A percentile compares a stretch with the other conserved stretches of the same genome.
Conservation (phyloP, 2,329 filamentous ascomycete species). For the Fusarium floridanum region DNA sequence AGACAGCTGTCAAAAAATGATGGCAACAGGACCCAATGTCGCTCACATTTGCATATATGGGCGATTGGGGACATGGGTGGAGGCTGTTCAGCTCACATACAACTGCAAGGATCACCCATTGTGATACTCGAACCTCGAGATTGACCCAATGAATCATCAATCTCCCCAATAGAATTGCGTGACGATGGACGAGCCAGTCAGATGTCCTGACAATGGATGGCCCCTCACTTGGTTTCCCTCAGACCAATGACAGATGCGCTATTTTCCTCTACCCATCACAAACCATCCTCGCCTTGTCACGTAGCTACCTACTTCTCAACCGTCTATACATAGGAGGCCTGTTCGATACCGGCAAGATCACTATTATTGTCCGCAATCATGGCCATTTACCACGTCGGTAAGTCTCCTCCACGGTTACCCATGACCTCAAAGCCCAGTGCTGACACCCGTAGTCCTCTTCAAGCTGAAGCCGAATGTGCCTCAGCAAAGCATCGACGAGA, state of each 20-base stretch:
- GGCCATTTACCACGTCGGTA: background rate
- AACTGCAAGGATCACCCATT: background rate
- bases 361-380: background rate
- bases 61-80: background rate
- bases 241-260: background rate
- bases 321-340: background rate
- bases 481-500: slow-evolving; percentile 5
- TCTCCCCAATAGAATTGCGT: background rate
- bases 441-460: slow-evolving; percentile 3
- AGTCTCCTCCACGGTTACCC: background rate
- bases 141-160: background rate
- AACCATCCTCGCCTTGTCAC: background rate
- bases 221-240: background rate
- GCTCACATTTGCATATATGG: background rate
- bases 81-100: background rate
- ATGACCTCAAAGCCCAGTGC: background rate
- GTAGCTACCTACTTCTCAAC: background rate
- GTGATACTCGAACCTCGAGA: background rate
- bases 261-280: background rate
- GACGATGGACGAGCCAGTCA: background rate
- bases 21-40: background rate
- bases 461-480: slow-evolving; percentile 4
- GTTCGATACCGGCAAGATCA: background rate
- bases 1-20: background rate
- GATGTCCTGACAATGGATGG: background rate